A percentile compares a stretch with the other conserved stretches of the same genome.
These are phyloP conservation scores for Babesia gibsoni DNA, from an alignment of 169 alveolate species.

Conservation along the genomic window DNA sequence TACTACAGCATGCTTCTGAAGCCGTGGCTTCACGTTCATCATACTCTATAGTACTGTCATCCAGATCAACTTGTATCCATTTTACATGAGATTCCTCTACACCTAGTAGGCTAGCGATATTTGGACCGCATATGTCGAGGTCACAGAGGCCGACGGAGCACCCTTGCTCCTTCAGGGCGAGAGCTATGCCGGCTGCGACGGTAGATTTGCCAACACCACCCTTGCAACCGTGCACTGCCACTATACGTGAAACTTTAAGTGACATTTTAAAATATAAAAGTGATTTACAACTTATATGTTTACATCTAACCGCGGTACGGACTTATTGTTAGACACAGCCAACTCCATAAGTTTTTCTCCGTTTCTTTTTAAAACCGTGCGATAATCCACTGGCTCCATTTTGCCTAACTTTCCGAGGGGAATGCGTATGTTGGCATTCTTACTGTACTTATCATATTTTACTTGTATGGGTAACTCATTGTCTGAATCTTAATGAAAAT, in stretches of 20 bases:
- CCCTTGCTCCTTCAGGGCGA: slow-evolving; percentile 84
- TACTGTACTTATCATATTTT: slow-evolving; percentile 32
- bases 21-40: neutral
- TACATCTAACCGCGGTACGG: slow-evolving; percentile 13
- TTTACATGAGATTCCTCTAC: slow-evolving; percentile 61
- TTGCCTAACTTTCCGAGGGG: slow-evolving; percentile 47
- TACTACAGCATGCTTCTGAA: neutral
- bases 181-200: slow-evolving; percentile 83
- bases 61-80: slow-evolving; percentile 50
- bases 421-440: slow-evolving; percentile 35
- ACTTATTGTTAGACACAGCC: slow-evolving; percentile 31
- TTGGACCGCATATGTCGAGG: slow-evolving; percentile 96
- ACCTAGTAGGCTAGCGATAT: slow-evolving; percentile 90
- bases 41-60: neutral
- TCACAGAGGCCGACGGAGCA: slow-evolving; percentile 92
- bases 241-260: slow-evolving; percentile 24
- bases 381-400: slow-evolving; percentile 40
- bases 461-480: slow-evolving; percentile 44
- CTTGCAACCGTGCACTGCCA: slow-evolving; percentile 89
- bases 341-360: slow-evolving; percentile 49
- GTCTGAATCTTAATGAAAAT: neutral
- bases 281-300: neutral
- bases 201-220: slow-evolving; percentile 99
- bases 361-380: slow-evolving; percentile 45
- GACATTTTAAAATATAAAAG: slow-evolving; percentile 15